These are phyloP conservation scores for Saccharomyces hybrid DNA, from an alignment of 1,139 yeast species.

Conservation along the genomic window DNA sequence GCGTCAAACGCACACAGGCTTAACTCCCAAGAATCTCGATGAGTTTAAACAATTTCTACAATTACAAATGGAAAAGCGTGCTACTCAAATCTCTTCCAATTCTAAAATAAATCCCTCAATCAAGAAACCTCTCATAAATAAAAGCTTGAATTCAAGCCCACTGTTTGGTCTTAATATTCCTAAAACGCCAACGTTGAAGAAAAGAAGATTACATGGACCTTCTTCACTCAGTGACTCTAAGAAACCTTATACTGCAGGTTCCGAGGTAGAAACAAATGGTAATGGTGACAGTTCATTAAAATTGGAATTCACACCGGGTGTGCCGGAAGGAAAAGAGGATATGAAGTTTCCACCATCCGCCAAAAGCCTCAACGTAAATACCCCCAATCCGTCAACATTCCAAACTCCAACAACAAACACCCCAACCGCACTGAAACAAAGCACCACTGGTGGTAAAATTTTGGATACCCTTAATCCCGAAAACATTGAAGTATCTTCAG, in stretches of 20 bases:
- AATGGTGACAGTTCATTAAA: constrained; percentile 5
- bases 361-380: neutral
- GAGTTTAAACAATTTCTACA: constrained; percentile 55
- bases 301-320: constrained; percentile 7
- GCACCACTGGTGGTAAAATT: constrained; percentile 35
- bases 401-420: constrained; percentile 1
- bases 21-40: constrained; percentile 37
- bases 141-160: constrained; percentile 32
- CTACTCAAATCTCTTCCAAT: constrained; percentile 10
- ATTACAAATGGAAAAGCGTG: constrained; percentile 42
- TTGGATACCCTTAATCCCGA: constrained; percentile 59
- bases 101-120: constrained; percentile 10
- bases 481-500: constrained; percentile 34
- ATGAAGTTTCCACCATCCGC: neutral
- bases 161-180: constrained; percentile 34
- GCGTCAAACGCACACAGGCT: constrained; percentile 38
- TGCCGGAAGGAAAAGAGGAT: neutral
- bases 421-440: constrained; percentile 3
- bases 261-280: neutral
- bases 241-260: constrained; percentile 1
- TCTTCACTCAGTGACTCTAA: neutral
- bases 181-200: constrained; percentile 37
- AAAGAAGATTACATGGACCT: constrained; percentile 31
- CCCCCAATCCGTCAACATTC: constrained; percentile 1
- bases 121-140: constrained; percentile 32